phyloP scores from a whole-genome alignment of 2,329 filamentous ascomycete species.

The Teratosphaeria pseudoeucalypti region DNA sequence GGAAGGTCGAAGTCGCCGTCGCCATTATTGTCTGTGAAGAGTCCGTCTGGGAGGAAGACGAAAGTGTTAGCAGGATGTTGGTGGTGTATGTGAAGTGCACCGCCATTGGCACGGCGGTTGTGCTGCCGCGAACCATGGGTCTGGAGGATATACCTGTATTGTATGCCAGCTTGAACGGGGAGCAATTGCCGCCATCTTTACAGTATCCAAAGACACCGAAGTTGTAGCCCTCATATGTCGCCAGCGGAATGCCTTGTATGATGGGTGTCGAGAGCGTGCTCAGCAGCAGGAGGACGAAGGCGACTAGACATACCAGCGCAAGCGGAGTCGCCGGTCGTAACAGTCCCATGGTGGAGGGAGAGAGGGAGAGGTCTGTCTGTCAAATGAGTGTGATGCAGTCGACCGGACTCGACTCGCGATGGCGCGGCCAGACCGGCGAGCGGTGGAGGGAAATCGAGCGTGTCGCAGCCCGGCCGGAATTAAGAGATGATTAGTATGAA shows the following conservation, averaged over 20 bases:
- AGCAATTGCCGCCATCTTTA: conserved; percentile 50
- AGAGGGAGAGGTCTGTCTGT: neutral
- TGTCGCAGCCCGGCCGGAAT: neutral
- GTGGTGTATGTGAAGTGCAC: neutral
- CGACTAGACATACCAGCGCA: conserved; percentile 70
- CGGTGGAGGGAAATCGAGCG: neutral
- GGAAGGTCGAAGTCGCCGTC: conserved; percentile 49
- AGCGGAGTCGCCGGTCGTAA: conserved; percentile 88
- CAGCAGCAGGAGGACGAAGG: conserved; percentile 75
- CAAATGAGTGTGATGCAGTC: conserved; percentile 4
- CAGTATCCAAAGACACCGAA: conserved; percentile 95
- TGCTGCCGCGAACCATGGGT: neutral
- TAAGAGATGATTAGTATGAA: neutral
- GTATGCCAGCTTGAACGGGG: conserved; percentile 71
- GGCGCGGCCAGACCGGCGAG: neutral
- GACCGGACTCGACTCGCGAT: neutral
- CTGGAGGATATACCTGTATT: conserved; percentile 54
- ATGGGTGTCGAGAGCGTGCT: conserved; percentile 87
- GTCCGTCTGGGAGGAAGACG: conserved; percentile 29
- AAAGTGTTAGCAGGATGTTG: neutral
- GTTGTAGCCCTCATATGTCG: conserved; percentile 61
- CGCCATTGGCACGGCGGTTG: neutral
- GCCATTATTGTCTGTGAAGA: conserved; percentile 30
- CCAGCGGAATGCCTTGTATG: conserved; percentile 74
- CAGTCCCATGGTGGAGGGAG: conserved; percentile 45